Conservation (phyloP, 1,284 basidiomycete genomes). For the Cutaneotrichosporon sp. region DNA sequence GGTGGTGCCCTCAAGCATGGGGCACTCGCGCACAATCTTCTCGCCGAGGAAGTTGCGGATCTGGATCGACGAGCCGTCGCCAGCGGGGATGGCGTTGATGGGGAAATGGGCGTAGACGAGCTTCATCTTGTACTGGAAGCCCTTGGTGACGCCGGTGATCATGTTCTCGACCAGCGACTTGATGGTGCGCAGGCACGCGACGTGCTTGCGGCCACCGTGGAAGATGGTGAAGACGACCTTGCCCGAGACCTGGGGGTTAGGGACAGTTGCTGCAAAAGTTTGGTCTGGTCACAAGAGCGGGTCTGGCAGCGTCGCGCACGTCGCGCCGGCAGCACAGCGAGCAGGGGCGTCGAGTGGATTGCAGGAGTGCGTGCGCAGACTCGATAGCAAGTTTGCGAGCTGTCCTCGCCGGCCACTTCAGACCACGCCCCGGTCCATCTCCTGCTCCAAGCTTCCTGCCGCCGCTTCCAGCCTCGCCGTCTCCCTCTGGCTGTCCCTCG, state of each 20-base stretch:
- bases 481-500: not conserved
- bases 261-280: not conserved
- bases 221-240: constrained; percentile 92
- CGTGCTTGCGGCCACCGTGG: constrained; percentile 98
- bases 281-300: not conserved
- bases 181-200: constrained; percentile 96
- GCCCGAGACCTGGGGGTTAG: constrained; percentile 46
- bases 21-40: constrained; percentile 87
- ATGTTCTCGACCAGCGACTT: constrained; percentile 94
- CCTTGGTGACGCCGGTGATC: constrained; percentile 96
- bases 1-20: constrained; percentile 87
- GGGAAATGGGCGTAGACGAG: constrained; percentile 99
- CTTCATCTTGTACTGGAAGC: constrained; percentile 99
- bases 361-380: no score
- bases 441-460: not conserved
- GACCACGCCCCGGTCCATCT: not conserved
- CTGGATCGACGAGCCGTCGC: constrained; percentile 75
- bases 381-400: not conserved
- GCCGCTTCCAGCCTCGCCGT: not conserved
- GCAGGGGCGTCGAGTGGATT: not conserved
- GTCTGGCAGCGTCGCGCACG: not conserved
- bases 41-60: constrained; percentile 89
- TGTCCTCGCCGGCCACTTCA: no score
- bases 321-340: not conserved
- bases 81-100: constrained; percentile 97